These are phyloP conservation scores for Ustilago cynodontis DNA, from an alignment of 1,284 basidiomycete genomes.

Conservation along the genomic window DNA sequence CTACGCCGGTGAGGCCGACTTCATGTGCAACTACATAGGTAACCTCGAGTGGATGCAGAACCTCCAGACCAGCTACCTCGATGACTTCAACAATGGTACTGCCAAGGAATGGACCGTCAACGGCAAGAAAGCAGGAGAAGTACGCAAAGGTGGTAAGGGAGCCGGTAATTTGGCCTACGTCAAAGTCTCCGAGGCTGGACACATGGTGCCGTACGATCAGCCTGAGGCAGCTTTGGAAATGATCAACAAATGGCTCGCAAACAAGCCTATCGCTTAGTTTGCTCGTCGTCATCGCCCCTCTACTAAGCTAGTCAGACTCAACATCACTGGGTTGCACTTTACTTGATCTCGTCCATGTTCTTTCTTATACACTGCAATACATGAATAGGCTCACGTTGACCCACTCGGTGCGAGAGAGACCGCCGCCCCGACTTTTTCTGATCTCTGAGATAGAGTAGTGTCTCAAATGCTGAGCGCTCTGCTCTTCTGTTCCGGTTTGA, in stretches of 20 bases:
- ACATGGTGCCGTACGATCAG: conserved; percentile 79
- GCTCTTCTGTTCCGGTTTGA: too few relatives aligned
- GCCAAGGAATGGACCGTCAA: conserved; percentile 47
- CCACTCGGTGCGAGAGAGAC: too few relatives aligned
- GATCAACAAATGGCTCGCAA: conserved; percentile 74
- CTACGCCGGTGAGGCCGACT: conserved; percentile 87
- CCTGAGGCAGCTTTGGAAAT: conserved; percentile 79
- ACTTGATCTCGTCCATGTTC: too few relatives aligned
- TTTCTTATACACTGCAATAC: too few relatives aligned
- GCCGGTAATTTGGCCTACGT: conserved; percentile 62
- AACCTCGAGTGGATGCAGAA: conserved; percentile 64
- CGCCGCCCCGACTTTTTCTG: too few relatives aligned
- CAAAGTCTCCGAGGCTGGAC: conserved; percentile 58
- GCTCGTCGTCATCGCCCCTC: too few relatives aligned
- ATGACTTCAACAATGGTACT: conserved; percentile 60
- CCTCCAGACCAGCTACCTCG: conserved; percentile 58
- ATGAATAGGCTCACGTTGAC: too few relatives aligned
- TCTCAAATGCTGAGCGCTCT: too few relatives aligned
- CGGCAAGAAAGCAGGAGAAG: conserved; percentile 57
- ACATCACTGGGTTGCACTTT: too few relatives aligned
- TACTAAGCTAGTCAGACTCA: too few relatives aligned
- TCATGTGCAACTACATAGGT: conserved; percentile 72
- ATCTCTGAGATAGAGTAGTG: too few relatives aligned
- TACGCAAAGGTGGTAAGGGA: conserved; percentile 62
- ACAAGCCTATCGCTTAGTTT: conserved; percentile 67